Base-by-base conservation (phyloP, 257 asterid genomes). In the Capsicum chinense region DNA sequence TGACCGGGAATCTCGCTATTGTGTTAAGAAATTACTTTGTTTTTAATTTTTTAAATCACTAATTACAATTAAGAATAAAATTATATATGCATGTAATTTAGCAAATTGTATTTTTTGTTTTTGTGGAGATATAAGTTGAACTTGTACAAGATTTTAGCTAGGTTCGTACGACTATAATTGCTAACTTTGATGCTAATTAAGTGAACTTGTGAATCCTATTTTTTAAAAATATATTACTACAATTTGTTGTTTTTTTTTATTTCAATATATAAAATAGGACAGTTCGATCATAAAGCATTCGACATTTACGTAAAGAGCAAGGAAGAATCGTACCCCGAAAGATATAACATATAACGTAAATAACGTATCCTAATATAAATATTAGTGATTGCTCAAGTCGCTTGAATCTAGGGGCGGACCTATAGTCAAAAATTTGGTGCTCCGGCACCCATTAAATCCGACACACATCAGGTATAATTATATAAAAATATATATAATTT, bases 1-100 rank as follows among this genome's bases (percentile, higher is more conserved):
- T 81, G 85, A 58, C 90, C 95, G 97, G 93, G 98, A 94, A 91
- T 94, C 98, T 85, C 92, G 97, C 93, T 88, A 82, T 86, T 87
- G 91, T 90, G 92, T 86, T 85, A 62, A 79, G 58, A 85, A 91
- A 90, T 21, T 66, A 74, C 83, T 89, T 89, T 91, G 92, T 89
- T 85, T 47, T 58, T 86, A 88, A 87, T 86, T 85, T 78, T 19
- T 82, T 79, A 83, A 83, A 54, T 21, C 52, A 79, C 21, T 81
- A 39, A 26, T 35, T 79, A 35, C 9, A n/a, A 60, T 80, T 62
- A 48, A 14, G n/a, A 76, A 50, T 19, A 74, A 12, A 83, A 26
- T 35, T 39, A 39, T 60, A 39, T 60, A 59, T 56, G 3, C 58
- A 39, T 60, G 68, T 44, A 58, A 19, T 68, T 37, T 80, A 82